A percentile compares a stretch with the other conserved stretches of the same genome.
phyloP scores from a whole-genome alignment of 805 yeast species.

The Candida nanaspora region DNA sequence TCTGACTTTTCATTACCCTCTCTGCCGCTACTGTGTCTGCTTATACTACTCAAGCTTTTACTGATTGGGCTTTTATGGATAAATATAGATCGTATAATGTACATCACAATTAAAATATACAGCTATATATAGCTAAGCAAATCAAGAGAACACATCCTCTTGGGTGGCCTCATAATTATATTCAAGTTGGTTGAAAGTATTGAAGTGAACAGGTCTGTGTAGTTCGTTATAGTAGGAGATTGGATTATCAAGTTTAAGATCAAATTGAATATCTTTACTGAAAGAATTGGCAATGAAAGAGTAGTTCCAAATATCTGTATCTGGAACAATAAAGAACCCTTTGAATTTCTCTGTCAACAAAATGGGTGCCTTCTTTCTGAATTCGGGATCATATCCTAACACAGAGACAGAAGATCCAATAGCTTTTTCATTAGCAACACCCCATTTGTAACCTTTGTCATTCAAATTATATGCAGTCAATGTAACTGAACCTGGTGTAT shows the following conservation, averaged over 20 bases:
- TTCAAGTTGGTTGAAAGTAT: slow-evolving; percentile 62
- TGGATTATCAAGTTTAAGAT: slow-evolving; percentile 72
- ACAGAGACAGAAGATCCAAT: slow-evolving; percentile 56
- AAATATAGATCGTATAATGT: no score
- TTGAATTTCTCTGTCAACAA: slow-evolving; percentile 64
- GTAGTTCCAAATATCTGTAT: slow-evolving; percentile 82
- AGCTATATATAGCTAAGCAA: no score
- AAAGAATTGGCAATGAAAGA: slow-evolving; percentile 83
- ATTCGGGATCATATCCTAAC: slow-evolving; percentile 56
- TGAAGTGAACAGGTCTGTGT: slow-evolving; percentile 87
- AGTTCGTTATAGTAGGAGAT: slow-evolving; percentile 73
- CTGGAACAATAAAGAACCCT: slow-evolving; percentile 86
- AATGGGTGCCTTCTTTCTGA: slow-evolving; percentile 58
- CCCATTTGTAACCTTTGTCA: slow-evolving; percentile 75
- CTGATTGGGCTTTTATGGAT: no score
- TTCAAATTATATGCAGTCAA: slow-evolving; percentile 57
- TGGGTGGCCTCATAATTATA: slow-evolving; percentile 55
- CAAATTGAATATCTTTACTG: slow-evolving; percentile 53
- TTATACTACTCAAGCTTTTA: no score
- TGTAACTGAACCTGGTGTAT: slow-evolving; percentile 81
- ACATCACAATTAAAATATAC: no score
- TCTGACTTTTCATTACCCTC: no score
- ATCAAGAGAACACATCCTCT: slow-evolving; percentile 52
- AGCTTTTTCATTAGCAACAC: slow-evolving; percentile 49
- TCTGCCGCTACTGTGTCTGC: no score